These are phyloP conservation scores for Candida awuae DNA, from an alignment of 805 yeast genomes.

Conservation along the genomic window DNA sequence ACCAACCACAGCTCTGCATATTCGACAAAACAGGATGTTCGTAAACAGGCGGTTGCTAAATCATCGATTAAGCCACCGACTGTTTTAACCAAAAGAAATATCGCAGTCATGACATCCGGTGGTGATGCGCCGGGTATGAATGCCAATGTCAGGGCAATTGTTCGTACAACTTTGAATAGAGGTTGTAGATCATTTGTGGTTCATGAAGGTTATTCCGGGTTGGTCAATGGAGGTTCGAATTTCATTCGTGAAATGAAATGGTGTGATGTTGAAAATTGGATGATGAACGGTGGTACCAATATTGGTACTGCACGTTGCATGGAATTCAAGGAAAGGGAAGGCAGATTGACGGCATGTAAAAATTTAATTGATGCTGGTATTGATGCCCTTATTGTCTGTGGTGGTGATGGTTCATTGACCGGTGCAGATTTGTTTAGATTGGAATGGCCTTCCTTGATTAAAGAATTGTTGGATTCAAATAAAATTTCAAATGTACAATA, in stretches of 20 bases:
- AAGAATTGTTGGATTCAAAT: constrained; percentile 43
- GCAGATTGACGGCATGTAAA: constrained; percentile 55
- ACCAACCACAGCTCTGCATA: constrained; percentile 29
- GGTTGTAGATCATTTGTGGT: constrained; percentile 63
- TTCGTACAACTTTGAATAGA: constrained; percentile 54
- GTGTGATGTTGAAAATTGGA: constrained; percentile 68
- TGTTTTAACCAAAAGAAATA: constrained; percentile 31
- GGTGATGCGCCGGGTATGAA: constrained; percentile 83
- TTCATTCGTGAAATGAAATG: constrained; percentile 56
- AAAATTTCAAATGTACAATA: constrained; percentile 40
- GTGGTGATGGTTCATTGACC: constrained; percentile 78
- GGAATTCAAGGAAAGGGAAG: constrained; percentile 59
- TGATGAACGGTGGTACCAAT: constrained; percentile 65
- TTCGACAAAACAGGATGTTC: too few species aligned
- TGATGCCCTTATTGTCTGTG: constrained; percentile 72
- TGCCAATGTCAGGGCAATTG: constrained; percentile 66
- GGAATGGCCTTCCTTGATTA: constrained; percentile 69
- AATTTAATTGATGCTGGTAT: constrained; percentile 65
- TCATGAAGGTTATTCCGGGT: constrained; percentile 69
- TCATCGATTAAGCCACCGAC: constrained; percentile 45
- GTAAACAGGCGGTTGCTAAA: too few species aligned
- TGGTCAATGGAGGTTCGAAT: constrained; percentile 54
- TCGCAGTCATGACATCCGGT: constrained; percentile 75
- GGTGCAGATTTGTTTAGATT: constrained; percentile 72
- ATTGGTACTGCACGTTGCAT: constrained; percentile 73